These are phyloP conservation scores for Cercospora canescens DNA, from an alignment of 2,329 filamentous ascomycete species.

Conservation along the genomic window DNA sequence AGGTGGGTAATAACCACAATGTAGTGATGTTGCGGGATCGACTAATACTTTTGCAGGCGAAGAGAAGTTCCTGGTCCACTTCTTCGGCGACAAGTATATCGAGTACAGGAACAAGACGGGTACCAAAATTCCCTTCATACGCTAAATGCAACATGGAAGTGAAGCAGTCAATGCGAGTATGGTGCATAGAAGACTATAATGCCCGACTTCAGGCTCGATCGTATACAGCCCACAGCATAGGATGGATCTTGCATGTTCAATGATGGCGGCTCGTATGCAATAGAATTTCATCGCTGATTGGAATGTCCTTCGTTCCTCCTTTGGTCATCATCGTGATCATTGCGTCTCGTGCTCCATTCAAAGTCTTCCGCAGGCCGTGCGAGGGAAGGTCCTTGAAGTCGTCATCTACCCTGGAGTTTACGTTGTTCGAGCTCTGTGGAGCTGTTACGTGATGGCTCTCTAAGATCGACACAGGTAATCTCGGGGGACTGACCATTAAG, in stretches of 20 bases:
- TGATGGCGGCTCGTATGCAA: not conserved
- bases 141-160: not conserved
- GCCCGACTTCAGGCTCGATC: not conserved
- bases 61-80: conserved; percentile 72
- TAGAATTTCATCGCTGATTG: not conserved
- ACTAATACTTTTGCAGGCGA: conserved; percentile 57
- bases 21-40: not conserved
- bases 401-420: too few relatives aligned
- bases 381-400: too few relatives aligned
- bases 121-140: conserved; percentile 79
- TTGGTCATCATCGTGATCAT: too few relatives aligned
- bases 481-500: too few relatives aligned
- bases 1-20: conserved; percentile 43
- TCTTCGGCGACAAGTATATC: conserved; percentile 83
- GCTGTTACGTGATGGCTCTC: too few relatives aligned
- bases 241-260: not conserved
- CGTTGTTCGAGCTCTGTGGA: too few relatives aligned
- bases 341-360: too few relatives aligned
- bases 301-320: not conserved
- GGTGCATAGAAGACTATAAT: not conserved
- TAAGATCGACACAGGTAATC: too few relatives aligned
- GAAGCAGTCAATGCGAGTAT: not conserved
- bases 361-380: too few relatives aligned
- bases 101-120: conserved; percentile 69
- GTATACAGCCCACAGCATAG: not conserved